A percentile compares a stretch with the other conserved stretches of the same genome.
Evolutionary conservation across 495 filamentous ascomycete genomes (phyloP).

Genomic region (Jackrogersella multiformis): DNA sequence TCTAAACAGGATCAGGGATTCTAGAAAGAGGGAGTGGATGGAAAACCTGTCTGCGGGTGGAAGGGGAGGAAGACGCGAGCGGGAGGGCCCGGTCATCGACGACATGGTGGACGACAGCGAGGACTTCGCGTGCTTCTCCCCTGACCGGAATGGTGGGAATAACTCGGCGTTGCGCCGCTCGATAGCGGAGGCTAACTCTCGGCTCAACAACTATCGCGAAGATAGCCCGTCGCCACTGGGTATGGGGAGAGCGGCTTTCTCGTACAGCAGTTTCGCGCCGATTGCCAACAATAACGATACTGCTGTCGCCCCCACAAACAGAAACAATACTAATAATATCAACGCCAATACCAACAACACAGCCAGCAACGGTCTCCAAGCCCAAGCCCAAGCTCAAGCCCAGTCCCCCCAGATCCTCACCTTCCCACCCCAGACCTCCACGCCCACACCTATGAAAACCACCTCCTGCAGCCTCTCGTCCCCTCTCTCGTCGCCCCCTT

Average conservation of each 20-base stretch:
- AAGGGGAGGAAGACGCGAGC: too few species aligned
- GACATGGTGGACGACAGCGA: constrained; percentile 17
- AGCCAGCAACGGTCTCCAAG: not conserved
- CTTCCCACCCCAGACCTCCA: not conserved
- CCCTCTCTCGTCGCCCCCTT: too few species aligned
- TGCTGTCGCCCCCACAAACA: too few species aligned
- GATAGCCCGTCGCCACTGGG: not conserved
- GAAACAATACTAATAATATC: not conserved
- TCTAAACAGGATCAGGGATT: too few species aligned
- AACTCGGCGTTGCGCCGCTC: not conserved
- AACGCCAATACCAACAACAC: not conserved
- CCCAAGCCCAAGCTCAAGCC: not conserved
- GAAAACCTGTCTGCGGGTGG: too few species aligned
- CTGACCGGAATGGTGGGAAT: too few species aligned
- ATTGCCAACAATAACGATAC: not conserved
- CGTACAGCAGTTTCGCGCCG: constrained; percentile 20
- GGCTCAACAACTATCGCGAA: not conserved
- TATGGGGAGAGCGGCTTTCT: not conserved
- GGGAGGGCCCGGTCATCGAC: constrained; percentile 1
- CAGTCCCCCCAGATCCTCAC: not conserved
- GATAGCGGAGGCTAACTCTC: not conserved
- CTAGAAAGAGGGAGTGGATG: too few species aligned
- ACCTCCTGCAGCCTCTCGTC: not conserved
- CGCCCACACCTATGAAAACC: not conserved
- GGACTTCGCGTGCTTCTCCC: not conserved